Percentiles rank a stretch among this genome's conserved stretches.
phyloP scores from a whole-genome alignment of 139 green algal genomes.

The Bryopsis sp. region DNA sequence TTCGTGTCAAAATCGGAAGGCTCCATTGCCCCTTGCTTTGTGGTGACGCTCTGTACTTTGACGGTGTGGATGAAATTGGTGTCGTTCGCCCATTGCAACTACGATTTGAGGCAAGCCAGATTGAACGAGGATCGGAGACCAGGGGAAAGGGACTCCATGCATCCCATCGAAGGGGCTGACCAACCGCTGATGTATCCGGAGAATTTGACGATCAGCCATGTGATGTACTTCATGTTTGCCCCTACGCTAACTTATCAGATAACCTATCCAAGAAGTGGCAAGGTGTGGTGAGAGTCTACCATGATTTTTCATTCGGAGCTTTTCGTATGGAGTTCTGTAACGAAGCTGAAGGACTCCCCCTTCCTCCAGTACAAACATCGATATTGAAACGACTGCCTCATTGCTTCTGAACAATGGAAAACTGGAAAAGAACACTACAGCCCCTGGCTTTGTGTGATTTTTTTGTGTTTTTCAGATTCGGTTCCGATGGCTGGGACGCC shows the following conservation, averaged over 20 bases:
- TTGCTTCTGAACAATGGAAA: too few species aligned
- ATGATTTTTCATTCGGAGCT: too few species aligned
- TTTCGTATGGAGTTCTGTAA: too few species aligned
- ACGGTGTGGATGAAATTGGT: constrained; percentile 62
- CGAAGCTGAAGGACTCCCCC: too few species aligned
- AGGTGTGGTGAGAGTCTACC: too few species aligned
- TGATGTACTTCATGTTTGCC: constrained; percentile 66
- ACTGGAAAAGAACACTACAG: too few species aligned
- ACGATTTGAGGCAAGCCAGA: constrained; percentile 38
- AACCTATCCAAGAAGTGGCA: constrained; percentile 34
- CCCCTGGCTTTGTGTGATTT: too few species aligned
- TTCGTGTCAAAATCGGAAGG: constrained; percentile 10
- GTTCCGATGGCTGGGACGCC: constrained; percentile 41
- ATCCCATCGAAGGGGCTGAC: constrained; percentile 17
- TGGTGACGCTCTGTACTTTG: constrained; percentile 44
- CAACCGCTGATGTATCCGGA: constrained; percentile 53
- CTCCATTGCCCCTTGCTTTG: constrained; percentile 11
- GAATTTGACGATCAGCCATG: constrained; percentile 54
- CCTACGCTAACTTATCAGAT: constrained; percentile 60
- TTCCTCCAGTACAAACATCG: too few species aligned
- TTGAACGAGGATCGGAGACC: constrained; percentile 25
- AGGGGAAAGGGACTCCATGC: constrained; percentile 43
- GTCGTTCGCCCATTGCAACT: constrained; percentile 64
- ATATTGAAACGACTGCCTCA: too few species aligned
- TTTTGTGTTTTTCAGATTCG: too few species aligned